Base-by-base conservation (phyloP, 805 yeast species). In the Kodamaea lidongshanica region DNA sequence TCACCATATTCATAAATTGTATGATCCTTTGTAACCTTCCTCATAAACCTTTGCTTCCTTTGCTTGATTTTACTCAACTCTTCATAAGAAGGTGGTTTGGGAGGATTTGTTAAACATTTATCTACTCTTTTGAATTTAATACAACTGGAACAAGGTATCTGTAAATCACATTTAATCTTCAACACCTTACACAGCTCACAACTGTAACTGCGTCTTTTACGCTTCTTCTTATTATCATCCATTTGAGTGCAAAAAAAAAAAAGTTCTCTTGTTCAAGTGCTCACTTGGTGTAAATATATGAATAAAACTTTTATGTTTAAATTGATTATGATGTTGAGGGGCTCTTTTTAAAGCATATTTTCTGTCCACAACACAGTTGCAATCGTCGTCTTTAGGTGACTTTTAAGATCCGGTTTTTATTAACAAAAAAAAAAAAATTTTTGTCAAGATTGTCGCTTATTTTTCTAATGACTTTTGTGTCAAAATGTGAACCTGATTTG, bases 131-230 rank as follows among this genome's bases (percentile, higher is more conserved):
- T 58, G 33, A 61, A 58, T 27, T 58, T 47, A 13, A 44, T 35
- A 40, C 77, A 72, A 14, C 69, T 56, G 2, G 64, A 50, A 43
- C 77, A 72, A 1, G 77, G 77, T 6, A 51, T 50, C 26, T 53
- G 43, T 34, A 68, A 58, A 39, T 72, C 74, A 48, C 78, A 72
- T 42, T 69, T 70, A 43, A 70, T 67, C 45, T 72, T 72, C 34
- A 67, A 64, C n/a, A 54, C 46, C 40, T 69, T 69, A 40, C 78
- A 72, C 2, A 74, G 75, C 1, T 76, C 77, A 45, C 78, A 72
- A 32, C 67, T 65, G 42, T 72, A 72, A n/a, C 72, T 65, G 24
- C 77, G 52, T 36, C 77, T 49, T 28, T 61, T 63, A 33, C 70
- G 44, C 38, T 61, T 61, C n/a, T 45, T 34, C 30, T 27, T 31